Percentiles rank a stretch among this genome's conserved stretches.
These are phyloP conservation scores for Tylopilus intermedius DNA, from an alignment of 768 basidiomycete species.

Conservation along the genomic window DNA sequence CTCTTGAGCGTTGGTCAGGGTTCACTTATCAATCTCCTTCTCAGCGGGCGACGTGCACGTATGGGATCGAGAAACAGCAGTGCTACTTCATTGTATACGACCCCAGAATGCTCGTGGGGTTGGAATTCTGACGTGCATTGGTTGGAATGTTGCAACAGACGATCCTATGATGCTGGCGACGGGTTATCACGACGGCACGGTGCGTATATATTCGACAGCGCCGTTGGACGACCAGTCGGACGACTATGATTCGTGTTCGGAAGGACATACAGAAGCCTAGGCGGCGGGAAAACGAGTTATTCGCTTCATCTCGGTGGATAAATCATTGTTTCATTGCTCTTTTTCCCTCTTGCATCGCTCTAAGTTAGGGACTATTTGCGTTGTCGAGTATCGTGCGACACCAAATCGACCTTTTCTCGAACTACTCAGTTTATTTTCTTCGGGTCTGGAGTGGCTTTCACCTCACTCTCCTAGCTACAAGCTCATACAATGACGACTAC, in stretches of 20 bases:
- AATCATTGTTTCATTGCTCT: background rate
- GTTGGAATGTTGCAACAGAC: slow-evolving; percentile 68
- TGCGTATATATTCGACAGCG: slow-evolving; percentile 65
- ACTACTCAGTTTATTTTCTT: no score
- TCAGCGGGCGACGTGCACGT: slow-evolving; percentile 78
- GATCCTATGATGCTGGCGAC: slow-evolving; percentile 56
- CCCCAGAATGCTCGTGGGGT: slow-evolving; percentile 44
- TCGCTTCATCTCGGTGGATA: slow-evolving; percentile 17
- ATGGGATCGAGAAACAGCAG: slow-evolving; percentile 79
- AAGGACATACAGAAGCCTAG: slow-evolving; percentile 18
- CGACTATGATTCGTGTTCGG: slow-evolving; percentile 21
- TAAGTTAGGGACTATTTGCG: background rate
- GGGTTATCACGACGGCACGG: slow-evolving; percentile 70
- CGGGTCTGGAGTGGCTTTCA: no score
- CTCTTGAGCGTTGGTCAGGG: background rate
- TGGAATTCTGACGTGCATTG: slow-evolving; percentile 73
- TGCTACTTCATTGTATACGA: slow-evolving; percentile 64
- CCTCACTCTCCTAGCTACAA: no score
- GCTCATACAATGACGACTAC: no score
- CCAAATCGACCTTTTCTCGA: no score
- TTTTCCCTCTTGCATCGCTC: background rate
- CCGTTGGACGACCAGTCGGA: slow-evolving; percentile 22
- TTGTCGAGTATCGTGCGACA: background rate
- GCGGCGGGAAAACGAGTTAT: slow-evolving; percentile 21
- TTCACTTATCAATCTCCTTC: background rate